phyloP scores from a whole-genome alignment of 345 rosid genomes.

The Citrus trifoliata region DNA sequence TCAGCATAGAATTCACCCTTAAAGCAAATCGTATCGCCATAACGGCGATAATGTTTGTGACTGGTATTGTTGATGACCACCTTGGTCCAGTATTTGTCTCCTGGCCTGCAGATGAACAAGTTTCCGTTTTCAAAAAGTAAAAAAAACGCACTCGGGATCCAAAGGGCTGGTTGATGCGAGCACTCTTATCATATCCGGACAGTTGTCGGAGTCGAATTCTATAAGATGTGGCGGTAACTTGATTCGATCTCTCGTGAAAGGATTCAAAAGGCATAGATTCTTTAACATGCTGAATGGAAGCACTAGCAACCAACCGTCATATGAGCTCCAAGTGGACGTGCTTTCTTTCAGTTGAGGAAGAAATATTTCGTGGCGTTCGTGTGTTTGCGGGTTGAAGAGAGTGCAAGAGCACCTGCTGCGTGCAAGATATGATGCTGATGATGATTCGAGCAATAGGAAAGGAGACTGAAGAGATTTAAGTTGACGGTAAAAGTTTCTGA shows the following conservation, averaged over 20 bases:
- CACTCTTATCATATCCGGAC: too few species aligned
- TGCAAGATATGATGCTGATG: neutral
- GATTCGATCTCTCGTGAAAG: neutral
- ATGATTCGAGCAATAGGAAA: neutral
- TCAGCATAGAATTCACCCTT: neutral
- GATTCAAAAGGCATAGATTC: neutral
- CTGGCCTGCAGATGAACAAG: neutral
- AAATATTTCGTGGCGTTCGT: neutral
- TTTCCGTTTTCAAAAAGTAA: neutral
- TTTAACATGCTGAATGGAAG: neutral
- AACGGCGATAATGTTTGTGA: too few species aligned
- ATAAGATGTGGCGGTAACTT: neutral
- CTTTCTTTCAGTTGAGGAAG: neutral
- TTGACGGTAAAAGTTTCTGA: neutral
- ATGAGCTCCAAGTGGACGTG: neutral
- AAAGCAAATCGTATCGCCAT: neutral
- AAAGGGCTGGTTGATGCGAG: too few species aligned
- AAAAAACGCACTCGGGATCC: too few species aligned
- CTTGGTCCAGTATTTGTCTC: neutral
- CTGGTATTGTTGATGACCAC: neutral
- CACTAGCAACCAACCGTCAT: neutral
- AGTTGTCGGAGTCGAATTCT: too few species aligned
- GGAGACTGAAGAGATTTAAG: neutral
- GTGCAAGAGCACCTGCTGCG: neutral
- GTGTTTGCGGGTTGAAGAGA: neutral